Evolutionary conservation across 345 rosid genomes (phyloP), one percentile per base, ranked within the genome.

Genomic region (Eucalyptus curtisii): DNA sequence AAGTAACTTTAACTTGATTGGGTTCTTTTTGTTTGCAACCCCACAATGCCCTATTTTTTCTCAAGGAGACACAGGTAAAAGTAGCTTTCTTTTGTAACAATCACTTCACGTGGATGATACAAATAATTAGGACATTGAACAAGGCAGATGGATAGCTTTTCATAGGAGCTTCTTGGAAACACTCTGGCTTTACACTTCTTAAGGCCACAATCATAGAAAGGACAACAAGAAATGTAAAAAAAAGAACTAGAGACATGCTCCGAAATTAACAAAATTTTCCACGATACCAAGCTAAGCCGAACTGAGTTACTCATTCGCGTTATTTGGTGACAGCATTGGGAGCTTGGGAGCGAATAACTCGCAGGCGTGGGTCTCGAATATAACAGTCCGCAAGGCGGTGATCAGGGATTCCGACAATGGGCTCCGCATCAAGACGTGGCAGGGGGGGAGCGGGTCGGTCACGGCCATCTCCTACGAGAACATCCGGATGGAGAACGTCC

Each of bases 391-490:
- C 17, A 96, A 95, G n/a, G 80, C 94, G 0, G 12, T 88, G 44
- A 96, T 98, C 81, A 91, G 94, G 81, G 98, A 96, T 90, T 96
- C 99, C 5, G 99, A 98, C 91, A 96, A 98, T 47, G 99, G 99
- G 2, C 94, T 96, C 2, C 88, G 99, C 71, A 93, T 98, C 86
- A 98, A 98, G 93, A 98, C 99, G 64, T 98, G 99, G 99, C 99
- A 96, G 90, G 99, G 98, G 1, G 99, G 99, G 5, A 89, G 94
- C 3, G 98, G 99, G 15, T 92, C 92, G 1, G 99, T 96, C 11
- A 94, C 95, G 1, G 95, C 90, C 81, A 93, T 98, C 55, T 90
- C 91, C 3, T 96, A 96, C 55, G 94, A 96, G 86, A 95, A 98
- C 94, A 98, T 98, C 79, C 95, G 95, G 89, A 95, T 96, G 97